Evolutionary conservation across 2,329 filamentous ascomycete species (phyloP).

Genomic region (Fusarium chlamydosporum): DNA sequence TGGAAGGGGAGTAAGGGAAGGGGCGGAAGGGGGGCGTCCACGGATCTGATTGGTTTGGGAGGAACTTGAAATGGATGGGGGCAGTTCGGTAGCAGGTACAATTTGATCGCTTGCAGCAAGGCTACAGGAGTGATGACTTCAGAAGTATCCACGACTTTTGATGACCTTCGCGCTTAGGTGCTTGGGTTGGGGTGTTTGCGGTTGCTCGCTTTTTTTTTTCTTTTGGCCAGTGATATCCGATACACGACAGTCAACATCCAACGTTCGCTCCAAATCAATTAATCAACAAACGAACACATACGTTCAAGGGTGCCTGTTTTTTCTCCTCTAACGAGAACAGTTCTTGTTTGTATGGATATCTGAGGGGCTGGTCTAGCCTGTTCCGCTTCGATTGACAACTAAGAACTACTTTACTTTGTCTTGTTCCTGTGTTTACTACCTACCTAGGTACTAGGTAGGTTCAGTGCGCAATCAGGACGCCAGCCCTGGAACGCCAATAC

Average conservation of each 20-base stretch:
- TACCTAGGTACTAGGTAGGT: conserved; percentile 7
- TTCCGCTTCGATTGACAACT: conserved; percentile 9
- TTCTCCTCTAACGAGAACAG: conserved; percentile 24
- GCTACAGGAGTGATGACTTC: background rate
- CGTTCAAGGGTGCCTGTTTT: conserved; percentile 17
- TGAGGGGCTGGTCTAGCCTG: conserved; percentile 1
- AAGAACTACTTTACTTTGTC: conserved; percentile 8
- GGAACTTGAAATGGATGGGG: conserved; percentile 25
- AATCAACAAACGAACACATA: background rate
- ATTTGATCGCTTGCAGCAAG: conserved; percentile 2
- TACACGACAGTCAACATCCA: conserved; percentile 14
- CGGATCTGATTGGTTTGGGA: conserved; percentile 23
- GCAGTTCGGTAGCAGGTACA: conserved; percentile 26
- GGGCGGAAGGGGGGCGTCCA: conserved; percentile 33
- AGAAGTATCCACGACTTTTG: conserved; percentile 26
- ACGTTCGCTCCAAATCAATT: conserved; percentile 5
- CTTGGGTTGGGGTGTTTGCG: conserved; percentile 19
- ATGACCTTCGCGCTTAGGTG: conserved; percentile 6
- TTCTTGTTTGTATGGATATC: conserved; percentile 18
- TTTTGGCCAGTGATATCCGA: conserved; percentile 21
- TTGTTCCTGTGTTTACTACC: conserved; percentile 7
- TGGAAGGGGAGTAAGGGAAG: conserved; percentile 37
- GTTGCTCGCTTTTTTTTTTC: background rate
- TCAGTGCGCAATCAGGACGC: conserved; percentile 19
- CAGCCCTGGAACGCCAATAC: background rate